Evolutionary conservation across 371 early-diverging fungal species (phyloP), one percentile per base, ranked within the genome.

Genomic region (Mortierella sp.): DNA sequence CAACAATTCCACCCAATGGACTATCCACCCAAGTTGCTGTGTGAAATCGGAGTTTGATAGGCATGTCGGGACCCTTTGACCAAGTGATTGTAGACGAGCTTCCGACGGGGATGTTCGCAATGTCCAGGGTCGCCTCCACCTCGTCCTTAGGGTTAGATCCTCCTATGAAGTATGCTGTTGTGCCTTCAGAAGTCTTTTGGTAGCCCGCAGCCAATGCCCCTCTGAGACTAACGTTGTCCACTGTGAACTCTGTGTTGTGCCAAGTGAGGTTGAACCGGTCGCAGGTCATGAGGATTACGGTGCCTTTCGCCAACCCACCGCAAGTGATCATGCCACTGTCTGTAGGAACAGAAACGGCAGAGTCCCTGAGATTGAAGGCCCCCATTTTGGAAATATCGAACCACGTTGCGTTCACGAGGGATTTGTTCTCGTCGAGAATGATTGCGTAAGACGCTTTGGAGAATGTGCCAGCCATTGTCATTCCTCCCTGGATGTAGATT

Each of bases 401-500:
- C 45, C 64, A 22, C 0, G 19, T 44, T 3, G 69, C 47, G 37
- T 24, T 49, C 14, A 8, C 14, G 34, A 58, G 40, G 16, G 49
- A 29, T 10, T 60, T 60, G 0, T 37, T n/a, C 8, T 29, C 8
- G 19, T 47, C 53, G 19, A 76, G 64, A 25, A 54, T 19, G 28
- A 76, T 46, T 0, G 77, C 60, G 22, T 57, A 76, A 39, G 77
- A 60, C 1, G 60, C 57, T 2, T 52, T 51, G 14, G 53, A 31
- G 16, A 60, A 28, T 1, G 16, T 25, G 47, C 50, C 56, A 14
- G 6, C 29, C 1, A 50, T 22, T 0, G 39, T 41, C 7, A 22
- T 29, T 17, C 77, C 77, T 13, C 77, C 77, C 49, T 65, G 77
- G 40, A 76, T 76, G 44, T 65, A 76, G 55, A 76, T 54, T 17